Base-by-base conservation (phyloP, 345 rosid genomes). In the Mangifera indica region DNA sequence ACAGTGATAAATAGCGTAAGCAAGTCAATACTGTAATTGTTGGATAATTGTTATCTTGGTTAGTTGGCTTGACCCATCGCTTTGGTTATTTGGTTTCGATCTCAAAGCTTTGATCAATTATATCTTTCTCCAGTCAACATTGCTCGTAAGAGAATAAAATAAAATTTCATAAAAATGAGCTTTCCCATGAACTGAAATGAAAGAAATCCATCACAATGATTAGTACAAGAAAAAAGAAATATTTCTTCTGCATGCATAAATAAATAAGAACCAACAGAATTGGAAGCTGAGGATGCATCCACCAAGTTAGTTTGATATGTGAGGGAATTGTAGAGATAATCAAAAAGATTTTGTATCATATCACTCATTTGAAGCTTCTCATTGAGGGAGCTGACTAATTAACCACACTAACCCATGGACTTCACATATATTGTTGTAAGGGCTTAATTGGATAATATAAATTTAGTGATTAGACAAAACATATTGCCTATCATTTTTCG, bases 211-310 rank as follows among this genome's bases (percentile, higher is more conserved):
- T 18, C 17, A 37, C 49, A 66, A n/a, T n/a, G 71, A 53, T n/a
- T 25, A 26, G 20, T 29, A 7, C 37, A 67, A 40, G 26, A 32
- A 5, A n/a, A 0, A 10, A 9, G 8, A 1, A 8, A 1, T 37
- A 48, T 45, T 54, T 55, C 32, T 59, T 24, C n/a, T n/a, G n/a
- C n/a, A n/a, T n/a, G 77, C 75, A 78, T 42, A 73, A 7, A 64
- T 3, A 70, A 3, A 22, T 37, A 37, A 4, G 40, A 76, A 73
- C 13, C 42, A 73, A 79, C 84, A 5, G 6, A 49, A 49, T 49
- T 49, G 90, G 84, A 62, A 69, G 87, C 78, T 78, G 87, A 87
- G 78, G 68, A 57, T 74, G 89, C 77, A 79, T 73, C 81, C 87
- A 87, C 87, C 77, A 76, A 42, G 1, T 17, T 45, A 62, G 52